Evolutionary conservation across 2,329 filamentous ascomycete genomes (phyloP), one percentile per base, ranked within the genome.

Genomic region (Peltaster fructicola): DNA sequence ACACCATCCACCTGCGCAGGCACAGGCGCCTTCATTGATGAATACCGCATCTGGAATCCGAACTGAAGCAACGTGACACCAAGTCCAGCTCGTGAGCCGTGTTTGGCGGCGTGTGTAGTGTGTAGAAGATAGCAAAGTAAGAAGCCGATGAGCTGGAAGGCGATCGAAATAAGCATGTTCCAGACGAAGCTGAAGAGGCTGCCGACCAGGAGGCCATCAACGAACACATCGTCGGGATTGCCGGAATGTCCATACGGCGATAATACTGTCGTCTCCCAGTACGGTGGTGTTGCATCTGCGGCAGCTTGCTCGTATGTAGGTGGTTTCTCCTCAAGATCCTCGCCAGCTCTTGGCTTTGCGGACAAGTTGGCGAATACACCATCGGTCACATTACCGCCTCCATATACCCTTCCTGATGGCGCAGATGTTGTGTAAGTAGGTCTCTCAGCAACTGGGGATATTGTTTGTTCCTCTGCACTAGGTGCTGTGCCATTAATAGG

Each of bases 241-340:
- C 91, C 73, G 18, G 73, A 70, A n/a, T 77, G 78, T 36, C 88
- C 70, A 27, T 85, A 88, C 1, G 88, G 88, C 0, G 84, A 85
- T 25, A 98, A 67, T 36, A 98, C 93, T 0, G 88, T 95, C 5
- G 88, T 98, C 59, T 98, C 88, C 88, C 88, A 98, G 54, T 98
- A 98, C 0, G 88, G 88, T 1, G 88, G 88, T 23, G 88, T 88
- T 13, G 82, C 77, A 51, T 98, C 88, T 20, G 85, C 85, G 3
- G 88, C 88, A 9, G 88, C 88, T 68, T 95, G 85, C 63, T 98
- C 88, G 51, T 98, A 98, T 17, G 85, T 84, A 80, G 88, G 88
- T 58, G 88, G 88, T 52, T 79, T 67, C 52, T 98, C 88, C 34
- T 98, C 88, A 30, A 78, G 69, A 34, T 80, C 76, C 31, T 79